Percentiles rank a stretch among this genome's conserved stretches.
phyloP scores from a whole-genome alignment of 495 filamentous ascomycete genomes.

The Hypomontagnella monticulosa region DNA sequence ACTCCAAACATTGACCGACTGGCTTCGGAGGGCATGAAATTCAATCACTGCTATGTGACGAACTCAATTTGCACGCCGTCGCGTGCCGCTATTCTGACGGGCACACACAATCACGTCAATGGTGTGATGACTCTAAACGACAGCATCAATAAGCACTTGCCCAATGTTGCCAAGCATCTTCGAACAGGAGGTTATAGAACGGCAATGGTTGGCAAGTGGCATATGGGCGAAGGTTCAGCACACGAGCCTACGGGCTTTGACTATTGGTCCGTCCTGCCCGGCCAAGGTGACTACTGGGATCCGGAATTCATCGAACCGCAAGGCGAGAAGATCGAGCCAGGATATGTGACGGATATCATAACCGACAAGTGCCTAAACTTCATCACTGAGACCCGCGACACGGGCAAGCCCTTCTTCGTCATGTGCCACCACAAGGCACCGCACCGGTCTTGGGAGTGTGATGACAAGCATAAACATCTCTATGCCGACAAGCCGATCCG shows the following conservation, averaged over 20 bases:
- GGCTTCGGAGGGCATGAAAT: slow-evolving; percentile 56
- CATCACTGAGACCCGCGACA: slow-evolving; percentile 38
- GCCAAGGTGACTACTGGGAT: slow-evolving; percentile 56
- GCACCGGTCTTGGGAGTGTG: slow-evolving; percentile 56
- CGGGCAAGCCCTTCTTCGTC: slow-evolving; percentile 57
- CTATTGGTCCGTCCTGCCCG: slow-evolving; percentile 53
- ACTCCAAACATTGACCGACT: slow-evolving; percentile 57
- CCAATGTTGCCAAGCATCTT: slow-evolving; percentile 56
- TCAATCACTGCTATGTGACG: slow-evolving; percentile 60
- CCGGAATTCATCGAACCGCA: slow-evolving; percentile 50
- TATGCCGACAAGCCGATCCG: slow-evolving; percentile 49
- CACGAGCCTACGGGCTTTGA: slow-evolving; percentile 58
- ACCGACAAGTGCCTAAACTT: slow-evolving; percentile 53
- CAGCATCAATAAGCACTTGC: slow-evolving; percentile 54
- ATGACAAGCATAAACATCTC: slow-evolving; percentile 51
- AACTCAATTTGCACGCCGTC: slow-evolving; percentile 58
- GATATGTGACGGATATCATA: slow-evolving; percentile 58
- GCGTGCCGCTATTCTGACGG: slow-evolving; percentile 55
- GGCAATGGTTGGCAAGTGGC: slow-evolving; percentile 59
- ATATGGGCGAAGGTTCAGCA: slow-evolving; percentile 52
- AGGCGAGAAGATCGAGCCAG: slow-evolving; percentile 37
- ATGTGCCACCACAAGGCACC: slow-evolving; percentile 62
- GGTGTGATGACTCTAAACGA: slow-evolving; percentile 53
- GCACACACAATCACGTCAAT: slow-evolving; percentile 59
- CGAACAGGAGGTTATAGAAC: slow-evolving; percentile 54